Evolutionary conservation across 2,329 filamentous ascomycete genomes (phyloP).

Genomic region (Chalaropsis ovoidea): DNA sequence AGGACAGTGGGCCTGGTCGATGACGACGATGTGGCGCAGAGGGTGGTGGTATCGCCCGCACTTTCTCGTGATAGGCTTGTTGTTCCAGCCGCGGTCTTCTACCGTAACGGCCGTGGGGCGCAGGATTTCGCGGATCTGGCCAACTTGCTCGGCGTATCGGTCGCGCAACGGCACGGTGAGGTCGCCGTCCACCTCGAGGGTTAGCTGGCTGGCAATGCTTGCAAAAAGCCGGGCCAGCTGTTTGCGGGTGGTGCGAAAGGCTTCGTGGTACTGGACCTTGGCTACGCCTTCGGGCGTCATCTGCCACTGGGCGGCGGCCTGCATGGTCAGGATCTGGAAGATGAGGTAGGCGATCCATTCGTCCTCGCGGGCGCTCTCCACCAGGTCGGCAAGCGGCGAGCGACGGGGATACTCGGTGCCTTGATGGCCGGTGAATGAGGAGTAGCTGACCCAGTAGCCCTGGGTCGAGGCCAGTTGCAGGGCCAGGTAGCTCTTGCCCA

Average conservation of each 20-base stretch:
- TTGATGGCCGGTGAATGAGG: conserved; percentile 15
- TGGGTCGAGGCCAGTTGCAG: conserved; percentile 21
- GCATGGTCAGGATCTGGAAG: conserved; percentile 20
- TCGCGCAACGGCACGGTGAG: neutral
- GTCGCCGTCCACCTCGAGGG: neutral
- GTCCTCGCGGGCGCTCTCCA: conserved; percentile 20
- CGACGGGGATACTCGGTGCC: conserved; percentile 15
- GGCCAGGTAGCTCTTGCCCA: conserved; percentile 21
- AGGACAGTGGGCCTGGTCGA: conserved; percentile 9
- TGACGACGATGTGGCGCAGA: conserved; percentile 17
- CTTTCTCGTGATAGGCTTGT: neutral
- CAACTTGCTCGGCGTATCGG: conserved; percentile 9
- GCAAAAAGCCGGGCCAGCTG: conserved; percentile 19
- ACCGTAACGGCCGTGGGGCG: neutral
- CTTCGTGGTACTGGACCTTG: conserved; percentile 22
- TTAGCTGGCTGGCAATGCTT: conserved; percentile 16
- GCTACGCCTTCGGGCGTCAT: conserved; percentile 9
- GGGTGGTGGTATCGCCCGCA: conserved; percentile 8
- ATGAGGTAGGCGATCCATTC: conserved; percentile 22
- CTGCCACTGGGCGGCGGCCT: neutral
- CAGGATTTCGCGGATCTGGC: conserved; percentile 4
- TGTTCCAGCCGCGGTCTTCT: conserved; percentile 18
- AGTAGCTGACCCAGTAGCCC: conserved; percentile 21
- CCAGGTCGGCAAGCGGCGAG: conserved; percentile 20
- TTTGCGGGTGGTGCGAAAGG: conserved; percentile 10